Evolutionary conservation across 495 filamentous ascomycete species (phyloP).

Genomic region (Xylaria cubensis): DNA sequence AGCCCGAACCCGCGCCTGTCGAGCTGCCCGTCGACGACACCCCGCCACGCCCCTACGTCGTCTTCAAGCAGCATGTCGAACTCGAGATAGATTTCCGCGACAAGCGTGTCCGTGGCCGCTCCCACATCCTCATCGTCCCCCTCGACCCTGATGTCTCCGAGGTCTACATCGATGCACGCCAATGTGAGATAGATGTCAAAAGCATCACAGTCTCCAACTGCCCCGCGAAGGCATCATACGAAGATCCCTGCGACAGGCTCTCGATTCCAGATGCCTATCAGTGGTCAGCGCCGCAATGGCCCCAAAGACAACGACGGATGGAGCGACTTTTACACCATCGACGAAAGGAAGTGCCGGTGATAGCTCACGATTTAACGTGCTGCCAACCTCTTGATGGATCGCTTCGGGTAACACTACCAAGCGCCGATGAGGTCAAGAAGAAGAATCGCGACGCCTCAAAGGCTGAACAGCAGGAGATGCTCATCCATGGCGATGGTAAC

Average conservation of each 20-base stretch:
- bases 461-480: slow-evolving; percentile 38
- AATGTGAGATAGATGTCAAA: slow-evolving; percentile 71
- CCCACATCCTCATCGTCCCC: slow-evolving; percentile 79
- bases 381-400: slow-evolving; percentile 54
- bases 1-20: slow-evolving; percentile 33
- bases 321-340: slow-evolving; percentile 63
- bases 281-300: slow-evolving; percentile 76
- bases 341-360: slow-evolving; percentile 50
- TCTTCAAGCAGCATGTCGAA: slow-evolving; percentile 84
- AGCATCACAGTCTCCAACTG: slow-evolving; percentile 73
- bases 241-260: slow-evolving; percentile 74
- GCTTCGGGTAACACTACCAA: slow-evolving; percentile 48
- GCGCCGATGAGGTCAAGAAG: slow-evolving; percentile 41
- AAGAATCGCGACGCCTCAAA: slow-evolving; percentile 44
- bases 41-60: slow-evolving; percentile 55
- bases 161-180: slow-evolving; percentile 85
- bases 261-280: slow-evolving; percentile 63
- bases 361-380: slow-evolving; percentile 43
- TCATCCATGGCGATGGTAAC: slow-evolving; percentile 37
- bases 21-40: slow-evolving; percentile 43
- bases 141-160: slow-evolving; percentile 63
- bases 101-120: slow-evolving; percentile 76
- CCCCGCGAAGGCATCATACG: slow-evolving; percentile 64
- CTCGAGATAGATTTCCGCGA: slow-evolving; percentile 84
- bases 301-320: slow-evolving; percentile 71